phyloP scores from a whole-genome alignment of 768 basidiomycete species.

The Porphyrellus cyaneotinctus region DNA sequence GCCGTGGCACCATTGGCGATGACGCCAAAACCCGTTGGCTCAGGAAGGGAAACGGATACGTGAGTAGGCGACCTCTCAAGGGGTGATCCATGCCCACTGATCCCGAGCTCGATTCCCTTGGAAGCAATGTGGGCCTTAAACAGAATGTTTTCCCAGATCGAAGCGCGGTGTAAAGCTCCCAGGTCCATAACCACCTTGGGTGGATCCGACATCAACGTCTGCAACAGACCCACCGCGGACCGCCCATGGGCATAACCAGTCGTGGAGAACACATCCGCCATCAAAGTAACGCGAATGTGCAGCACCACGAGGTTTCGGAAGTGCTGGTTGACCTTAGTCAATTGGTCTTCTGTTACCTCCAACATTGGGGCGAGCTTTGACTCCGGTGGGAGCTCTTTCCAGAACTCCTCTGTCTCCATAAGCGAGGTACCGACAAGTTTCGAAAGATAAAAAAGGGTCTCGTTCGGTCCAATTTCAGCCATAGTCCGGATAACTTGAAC shows the following conservation, averaged over 20 bases:
- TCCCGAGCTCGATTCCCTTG: constrained; percentile 50
- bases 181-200: constrained; percentile 65
- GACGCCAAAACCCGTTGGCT: constrained; percentile 31
- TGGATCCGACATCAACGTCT: constrained; percentile 64
- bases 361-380: constrained; percentile 66
- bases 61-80: constrained; percentile 47
- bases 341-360: constrained; percentile 48
- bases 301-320: constrained; percentile 75
- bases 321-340: constrained; percentile 48
- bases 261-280: constrained; percentile 85
- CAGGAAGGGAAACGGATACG: constrained; percentile 39
- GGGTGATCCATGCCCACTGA: constrained; percentile 43
- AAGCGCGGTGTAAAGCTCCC: constrained; percentile 76
- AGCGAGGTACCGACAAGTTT: constrained; percentile 68
- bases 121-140: constrained; percentile 57
- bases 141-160: constrained; percentile 83
- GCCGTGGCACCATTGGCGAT: constrained; percentile 28
- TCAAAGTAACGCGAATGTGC: constrained; percentile 73
- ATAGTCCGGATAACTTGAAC: constrained; percentile 87
- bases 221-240: constrained; percentile 67
- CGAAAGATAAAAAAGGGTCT: constrained; percentile 68
- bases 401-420: constrained; percentile 65
- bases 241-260: constrained; percentile 80
- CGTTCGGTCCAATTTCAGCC: constrained; percentile 78
- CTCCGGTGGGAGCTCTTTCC: constrained; percentile 48